Base-by-base conservation (phyloP, 2,329 filamentous ascomycete genomes). In the Colletotrichum orbiculare region DNA sequence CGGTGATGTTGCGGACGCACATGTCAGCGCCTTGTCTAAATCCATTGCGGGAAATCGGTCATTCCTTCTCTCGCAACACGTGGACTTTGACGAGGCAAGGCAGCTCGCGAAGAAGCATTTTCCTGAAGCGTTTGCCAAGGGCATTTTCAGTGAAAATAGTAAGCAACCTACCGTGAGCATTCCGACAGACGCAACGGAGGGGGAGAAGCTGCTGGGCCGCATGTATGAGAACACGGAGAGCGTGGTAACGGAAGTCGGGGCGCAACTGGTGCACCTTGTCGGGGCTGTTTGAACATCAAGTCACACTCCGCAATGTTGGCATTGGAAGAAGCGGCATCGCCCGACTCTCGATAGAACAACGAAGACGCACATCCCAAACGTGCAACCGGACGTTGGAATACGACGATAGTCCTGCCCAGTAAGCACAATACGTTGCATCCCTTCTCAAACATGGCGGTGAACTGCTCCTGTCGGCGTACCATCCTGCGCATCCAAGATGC, bases 1-100 rank as follows among this genome's bases (percentile, higher is more conserved):
- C 11, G 71, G 77, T 39, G 77, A 81, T 52, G 75, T 78, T 3
- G 76, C 77, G 6, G 71, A 70, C 17, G 73, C 73, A 9, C 79
- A 81, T 54, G 72, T 81, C 37, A 58, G 65, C 4, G 76, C 78
- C 3, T 71, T 81, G 11, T 69, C 76, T 34, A 68, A 71, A 39
- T 67, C 67, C 3, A 66, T 79, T 6, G 56, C 71, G 2, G 74
- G 73, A 7, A 72, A 73, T 38, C 69, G 74, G 13, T 43, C 43
- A 7, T 42, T 64, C 45, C 39, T 55, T 35, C 49, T 59, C 4
- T 53, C 50, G 8, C 35, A 47, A 25, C 35, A 60, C 38, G 42
- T 67, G 9, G n/a, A 13, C 8, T 49, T 46, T 15, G 52, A 58
- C 10, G 41, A 68, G 34, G 50, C 35, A 8, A 58, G 48, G 33